Base-by-base conservation (phyloP, 2,329 filamentous ascomycete species). In the Stromatinia cepivora region DNA sequence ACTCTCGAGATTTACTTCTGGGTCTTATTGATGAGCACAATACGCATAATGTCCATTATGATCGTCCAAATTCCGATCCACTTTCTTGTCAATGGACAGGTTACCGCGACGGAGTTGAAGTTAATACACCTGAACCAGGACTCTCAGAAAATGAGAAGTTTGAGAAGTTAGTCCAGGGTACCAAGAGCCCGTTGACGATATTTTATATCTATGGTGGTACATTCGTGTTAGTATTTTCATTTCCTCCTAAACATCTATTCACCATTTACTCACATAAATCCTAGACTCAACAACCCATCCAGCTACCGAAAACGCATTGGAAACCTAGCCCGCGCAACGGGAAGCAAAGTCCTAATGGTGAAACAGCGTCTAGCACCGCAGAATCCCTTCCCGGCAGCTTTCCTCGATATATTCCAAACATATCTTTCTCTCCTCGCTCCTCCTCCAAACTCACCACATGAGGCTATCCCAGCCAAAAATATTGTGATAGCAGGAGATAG, bases 301-400 rank as follows among this genome's bases (percentile, higher is more conserved):
- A 42, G 10, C 56, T 42, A 58, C 22, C 56, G 34, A 58, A 42
- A 13, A 20, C 34, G 34, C 8, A 9, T 42, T 25, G 56, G 56
- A 58, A 58, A n/a, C 36, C 36, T 63, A 50, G 59, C 59, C 22
- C 28, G 13, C 7, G 10, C 46, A 50, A 63, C 59, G 17, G 59
- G 17, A 50, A 34, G 59, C 6, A 63, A 50, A 34, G 1, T 46
- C 15, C 22, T 48, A 11, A 58, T 56, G 52, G 64, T 66, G 2
- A 22, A 52, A 25, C 42, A 58, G 36, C 52, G 52, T 28, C 39
- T 66, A n/a, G 39, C 52, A 39, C 64, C 64, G 15, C 52, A 66
- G 31, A 39, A 48, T 28, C 36, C 52, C 9, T 66, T 66, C 53
- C 64, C 64, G 13, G n/a, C 64, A 10, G 64, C 64, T 36, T 36